Conservation (phyloP, 1,139 yeast genomes). For the Yamadazyma taylorii region DNA sequence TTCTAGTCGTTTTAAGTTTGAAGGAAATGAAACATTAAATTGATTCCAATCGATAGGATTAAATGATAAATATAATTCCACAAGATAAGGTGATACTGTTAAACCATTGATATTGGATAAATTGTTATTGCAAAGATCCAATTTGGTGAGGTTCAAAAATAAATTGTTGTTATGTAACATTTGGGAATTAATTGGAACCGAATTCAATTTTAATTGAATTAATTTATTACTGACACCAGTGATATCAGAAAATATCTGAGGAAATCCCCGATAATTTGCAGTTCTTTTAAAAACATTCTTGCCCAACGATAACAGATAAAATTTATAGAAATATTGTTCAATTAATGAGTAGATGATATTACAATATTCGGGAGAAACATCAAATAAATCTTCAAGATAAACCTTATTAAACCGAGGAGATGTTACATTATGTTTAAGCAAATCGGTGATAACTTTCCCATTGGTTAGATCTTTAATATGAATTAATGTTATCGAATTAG, state of each 20-base stretch:
- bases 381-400: neutral
- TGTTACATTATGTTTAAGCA: slow-evolving; percentile 10
- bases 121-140: slow-evolving; percentile 1
- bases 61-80: slow-evolving; percentile 19
- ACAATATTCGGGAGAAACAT: neutral
- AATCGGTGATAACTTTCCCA: slow-evolving; percentile 12
- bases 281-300: no score
- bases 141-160: slow-evolving; percentile 2
- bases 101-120: neutral
- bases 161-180: no score
- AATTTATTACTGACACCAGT: no score
- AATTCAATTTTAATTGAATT: no score
- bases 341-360: no score
- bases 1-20: slow-evolving; percentile 16
- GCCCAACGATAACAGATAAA: no score
- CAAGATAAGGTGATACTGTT: slow-evolving; percentile 7
- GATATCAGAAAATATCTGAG: no score
- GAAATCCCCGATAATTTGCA: no score
- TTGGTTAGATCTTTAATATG: slow-evolving; percentile 18
- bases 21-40: slow-evolving; percentile 13
- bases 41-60: slow-evolving; percentile 26
- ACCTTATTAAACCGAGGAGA: neutral
- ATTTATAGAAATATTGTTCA: no score
- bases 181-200: no score
- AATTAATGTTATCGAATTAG: slow-evolving; percentile 6